Evolutionary conservation across 495 filamentous ascomycete species (phyloP).

Genomic region (Lasiosphaeris hirsuta): DNA sequence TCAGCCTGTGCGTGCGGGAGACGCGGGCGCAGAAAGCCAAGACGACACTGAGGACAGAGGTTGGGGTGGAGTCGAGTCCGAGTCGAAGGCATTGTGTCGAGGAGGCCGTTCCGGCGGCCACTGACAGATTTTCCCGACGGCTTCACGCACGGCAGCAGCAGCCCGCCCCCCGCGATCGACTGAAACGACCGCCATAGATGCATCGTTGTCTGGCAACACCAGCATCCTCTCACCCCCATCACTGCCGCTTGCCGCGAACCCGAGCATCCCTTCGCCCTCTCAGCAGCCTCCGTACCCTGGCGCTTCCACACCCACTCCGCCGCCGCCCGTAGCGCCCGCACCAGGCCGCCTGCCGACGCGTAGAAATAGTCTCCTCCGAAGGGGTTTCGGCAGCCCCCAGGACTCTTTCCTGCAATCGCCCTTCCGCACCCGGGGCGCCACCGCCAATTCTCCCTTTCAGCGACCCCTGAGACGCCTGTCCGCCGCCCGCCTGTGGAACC

Average conservation of each 20-base stretch:
- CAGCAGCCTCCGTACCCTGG: constrained; percentile 36
- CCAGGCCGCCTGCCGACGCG: constrained; percentile 12
- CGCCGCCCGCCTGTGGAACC: constrained; percentile 59
- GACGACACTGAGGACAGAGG: not conserved
- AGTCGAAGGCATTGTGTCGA: constrained; percentile 3
- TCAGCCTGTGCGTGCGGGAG: constrained; percentile 1
- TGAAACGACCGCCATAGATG: constrained; percentile 39
- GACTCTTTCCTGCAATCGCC: constrained; percentile 39
- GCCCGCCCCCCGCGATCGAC: constrained; percentile 23
- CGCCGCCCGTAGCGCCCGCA: constrained; percentile 13
- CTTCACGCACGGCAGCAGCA: constrained; percentile 40
- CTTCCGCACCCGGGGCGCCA: constrained; percentile 42
- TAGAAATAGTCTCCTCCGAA: constrained; percentile 37
- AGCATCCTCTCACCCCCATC: not conserved
- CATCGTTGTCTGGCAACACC: constrained; percentile 13
- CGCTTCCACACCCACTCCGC: constrained; percentile 21
- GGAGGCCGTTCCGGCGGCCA: constrained; percentile 43
- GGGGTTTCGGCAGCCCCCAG: constrained; percentile 35
- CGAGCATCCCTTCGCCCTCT: constrained; percentile 31
- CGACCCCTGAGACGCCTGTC: constrained; percentile 35
- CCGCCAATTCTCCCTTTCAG: constrained; percentile 11
- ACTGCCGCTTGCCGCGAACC: constrained; percentile 23
- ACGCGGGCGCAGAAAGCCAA: not conserved
- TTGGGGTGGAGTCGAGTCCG: not conserved
- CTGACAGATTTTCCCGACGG: constrained; percentile 40